A percentile compares a stretch with the other conserved stretches of the same genome.
Conservation (phyloP, 176 grass and related monocot genomes). For the Paspalum vaginatum region DNA sequence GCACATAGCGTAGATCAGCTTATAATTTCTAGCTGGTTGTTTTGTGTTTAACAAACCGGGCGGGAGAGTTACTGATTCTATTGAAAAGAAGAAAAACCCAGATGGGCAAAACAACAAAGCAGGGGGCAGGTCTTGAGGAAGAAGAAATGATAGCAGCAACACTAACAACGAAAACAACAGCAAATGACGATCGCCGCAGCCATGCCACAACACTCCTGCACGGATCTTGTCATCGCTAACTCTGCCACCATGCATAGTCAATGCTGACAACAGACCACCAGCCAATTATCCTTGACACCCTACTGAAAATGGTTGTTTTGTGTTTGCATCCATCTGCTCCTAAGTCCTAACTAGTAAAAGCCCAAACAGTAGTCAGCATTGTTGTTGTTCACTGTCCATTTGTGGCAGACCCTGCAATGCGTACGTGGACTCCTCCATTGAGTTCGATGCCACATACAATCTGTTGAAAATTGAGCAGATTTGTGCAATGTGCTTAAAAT, state of each 20-base stretch:
- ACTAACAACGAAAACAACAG: too few species aligned
- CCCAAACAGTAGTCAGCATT: background rate
- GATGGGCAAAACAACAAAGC: too few species aligned
- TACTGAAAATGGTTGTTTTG: background rate
- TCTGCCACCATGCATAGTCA: too few species aligned
- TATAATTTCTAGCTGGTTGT: background rate
- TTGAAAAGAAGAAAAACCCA: too few species aligned
- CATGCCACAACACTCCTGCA: too few species aligned
- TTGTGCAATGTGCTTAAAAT: slow-evolving; percentile 15
- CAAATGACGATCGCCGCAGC: too few species aligned
- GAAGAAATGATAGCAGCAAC: too few species aligned
- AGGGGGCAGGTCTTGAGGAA: too few species aligned
- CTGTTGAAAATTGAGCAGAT: background rate
- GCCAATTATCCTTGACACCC: too few species aligned
- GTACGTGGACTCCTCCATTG: background rate
- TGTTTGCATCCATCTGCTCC: background rate
- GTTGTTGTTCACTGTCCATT: background rate
- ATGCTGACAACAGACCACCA: too few species aligned
- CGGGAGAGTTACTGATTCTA: too few species aligned
- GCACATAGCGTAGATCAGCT: background rate
- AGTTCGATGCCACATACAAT: background rate
- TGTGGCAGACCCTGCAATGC: background rate
- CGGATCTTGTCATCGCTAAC: too few species aligned
- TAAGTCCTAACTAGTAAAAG: background rate
- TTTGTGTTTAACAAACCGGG: background rate